phyloP scores from a whole-genome alignment of 2,329 filamentous ascomycete species.

The Penicillium oxalicum region DNA sequence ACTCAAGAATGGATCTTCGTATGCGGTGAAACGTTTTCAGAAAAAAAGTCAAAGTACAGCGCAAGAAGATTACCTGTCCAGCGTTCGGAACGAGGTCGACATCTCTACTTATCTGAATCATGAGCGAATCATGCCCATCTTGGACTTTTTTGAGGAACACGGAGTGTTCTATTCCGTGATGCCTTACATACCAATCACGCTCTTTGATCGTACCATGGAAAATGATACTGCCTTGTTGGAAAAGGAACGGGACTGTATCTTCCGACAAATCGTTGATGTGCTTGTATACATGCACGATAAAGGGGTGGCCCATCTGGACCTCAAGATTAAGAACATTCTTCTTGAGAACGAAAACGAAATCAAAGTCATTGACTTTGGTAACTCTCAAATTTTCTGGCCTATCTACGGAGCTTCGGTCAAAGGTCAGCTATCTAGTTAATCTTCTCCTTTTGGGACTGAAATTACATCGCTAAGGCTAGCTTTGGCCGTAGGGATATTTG shows the following conservation, averaged over 20 bases:
- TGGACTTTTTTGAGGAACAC: background rate
- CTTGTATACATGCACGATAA: background rate
- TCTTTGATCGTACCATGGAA: background rate
- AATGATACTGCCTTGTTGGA: background rate
- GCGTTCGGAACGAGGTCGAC: background rate
- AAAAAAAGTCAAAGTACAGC: background rate
- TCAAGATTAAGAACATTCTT: background rate
- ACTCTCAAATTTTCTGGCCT: background rate
- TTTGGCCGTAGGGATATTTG: background rate
- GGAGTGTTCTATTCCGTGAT: background rate
- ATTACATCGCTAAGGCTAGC: background rate
- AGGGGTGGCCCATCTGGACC: background rate
- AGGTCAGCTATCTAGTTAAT: background rate
- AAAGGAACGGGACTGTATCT: background rate
- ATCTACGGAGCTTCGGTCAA: background rate
- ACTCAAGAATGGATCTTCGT: background rate
- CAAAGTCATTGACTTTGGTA: background rate
- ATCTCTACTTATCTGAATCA: background rate
- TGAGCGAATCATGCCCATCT: background rate
- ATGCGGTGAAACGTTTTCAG: background rate
- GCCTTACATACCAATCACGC: background rate
- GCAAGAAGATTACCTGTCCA: background rate
- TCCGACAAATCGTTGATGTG: background rate
- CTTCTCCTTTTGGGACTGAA: background rate
- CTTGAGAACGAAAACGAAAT: background rate